These are phyloP conservation scores for Coemansia sp. DNA, from an alignment of 192 early-diverging fungal species.

Conservation along the genomic window DNA sequence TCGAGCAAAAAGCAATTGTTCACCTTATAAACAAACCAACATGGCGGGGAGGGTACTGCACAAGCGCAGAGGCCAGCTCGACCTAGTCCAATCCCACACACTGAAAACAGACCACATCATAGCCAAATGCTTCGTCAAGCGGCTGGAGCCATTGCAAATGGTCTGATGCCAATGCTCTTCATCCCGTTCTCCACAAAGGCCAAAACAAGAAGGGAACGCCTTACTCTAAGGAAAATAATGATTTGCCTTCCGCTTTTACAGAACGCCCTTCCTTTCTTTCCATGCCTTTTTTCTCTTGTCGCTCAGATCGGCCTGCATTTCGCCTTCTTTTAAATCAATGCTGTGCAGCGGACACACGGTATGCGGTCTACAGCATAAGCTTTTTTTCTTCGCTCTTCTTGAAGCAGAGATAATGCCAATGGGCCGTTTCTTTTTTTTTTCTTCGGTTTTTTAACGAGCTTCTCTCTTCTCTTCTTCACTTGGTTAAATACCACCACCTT, in stretches of 20 bases:
- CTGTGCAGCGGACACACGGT: neutral
- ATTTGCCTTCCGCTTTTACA: neutral
- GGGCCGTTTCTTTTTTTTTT: neutral
- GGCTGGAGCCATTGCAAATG: neutral
- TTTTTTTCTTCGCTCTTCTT: neutral
- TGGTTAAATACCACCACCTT: neutral
- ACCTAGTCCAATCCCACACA: neutral
- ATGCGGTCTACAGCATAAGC: neutral
- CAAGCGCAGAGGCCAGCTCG: neutral
- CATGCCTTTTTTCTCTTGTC: constrained; percentile 5
- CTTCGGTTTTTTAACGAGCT: too few species aligned
- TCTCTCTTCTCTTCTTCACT: too few species aligned
- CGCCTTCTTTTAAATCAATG: constrained; percentile 1
- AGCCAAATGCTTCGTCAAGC: neutral
- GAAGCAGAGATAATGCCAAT: too few species aligned
- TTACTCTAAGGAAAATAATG: neutral
- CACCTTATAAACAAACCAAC: neutral
- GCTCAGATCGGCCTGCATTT: constrained; percentile 16
- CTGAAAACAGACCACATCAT: neutral
- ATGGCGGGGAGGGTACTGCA: neutral
- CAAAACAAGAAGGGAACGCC: neutral
- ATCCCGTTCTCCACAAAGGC: neutral
- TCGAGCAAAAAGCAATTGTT: neutral
- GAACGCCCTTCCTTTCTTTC: neutral
- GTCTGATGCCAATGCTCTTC: neutral